These are phyloP conservation scores for Bromus sterilis DNA, from an alignment of 176 grass and related monocot species.

Conservation along the genomic window DNA sequence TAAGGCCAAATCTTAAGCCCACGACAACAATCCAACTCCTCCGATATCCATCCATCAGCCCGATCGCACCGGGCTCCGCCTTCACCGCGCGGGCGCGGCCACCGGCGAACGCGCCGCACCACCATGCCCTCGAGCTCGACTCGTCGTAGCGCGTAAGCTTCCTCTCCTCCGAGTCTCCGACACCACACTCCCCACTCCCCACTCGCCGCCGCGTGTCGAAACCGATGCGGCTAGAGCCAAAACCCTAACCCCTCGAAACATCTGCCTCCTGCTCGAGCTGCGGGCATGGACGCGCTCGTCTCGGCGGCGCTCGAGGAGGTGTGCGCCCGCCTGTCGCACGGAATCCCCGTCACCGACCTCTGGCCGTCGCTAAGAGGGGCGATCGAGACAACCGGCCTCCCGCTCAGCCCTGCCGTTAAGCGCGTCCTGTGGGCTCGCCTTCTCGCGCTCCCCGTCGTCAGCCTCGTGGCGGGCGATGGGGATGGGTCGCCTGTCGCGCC, in stretches of 20 bases:
- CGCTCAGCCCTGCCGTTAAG: conserved; percentile 32
- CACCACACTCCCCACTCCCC: neutral
- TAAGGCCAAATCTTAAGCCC: neutral
- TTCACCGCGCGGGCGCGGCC: neutral
- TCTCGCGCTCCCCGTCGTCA: conserved; percentile 44
- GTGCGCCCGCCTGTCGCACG: conserved; percentile 46
- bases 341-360: conserved; percentile 46
- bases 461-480: conserved; percentile 31
- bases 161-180: neutral
- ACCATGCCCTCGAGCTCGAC: neutral
- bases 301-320: conserved; percentile 73
- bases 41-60: neutral
- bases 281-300: conserved; percentile 67
- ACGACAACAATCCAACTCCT: neutral
- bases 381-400: conserved; percentile 41
- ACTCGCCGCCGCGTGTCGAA: neutral
- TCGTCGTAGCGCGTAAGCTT: neutral
- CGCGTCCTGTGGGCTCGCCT: conserved; percentile 65
- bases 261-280: neutral
- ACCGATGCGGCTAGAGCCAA: neutral
- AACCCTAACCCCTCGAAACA: conserved; percentile 1
- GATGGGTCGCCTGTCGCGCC: conserved; percentile 36
- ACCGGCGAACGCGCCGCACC: neutral
- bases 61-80: neutral
- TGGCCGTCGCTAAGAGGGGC: conserved; percentile 38